Evolutionary conservation across 768 basidiomycete species (phyloP).

Genomic region (Mycena vulgaris): DNA sequence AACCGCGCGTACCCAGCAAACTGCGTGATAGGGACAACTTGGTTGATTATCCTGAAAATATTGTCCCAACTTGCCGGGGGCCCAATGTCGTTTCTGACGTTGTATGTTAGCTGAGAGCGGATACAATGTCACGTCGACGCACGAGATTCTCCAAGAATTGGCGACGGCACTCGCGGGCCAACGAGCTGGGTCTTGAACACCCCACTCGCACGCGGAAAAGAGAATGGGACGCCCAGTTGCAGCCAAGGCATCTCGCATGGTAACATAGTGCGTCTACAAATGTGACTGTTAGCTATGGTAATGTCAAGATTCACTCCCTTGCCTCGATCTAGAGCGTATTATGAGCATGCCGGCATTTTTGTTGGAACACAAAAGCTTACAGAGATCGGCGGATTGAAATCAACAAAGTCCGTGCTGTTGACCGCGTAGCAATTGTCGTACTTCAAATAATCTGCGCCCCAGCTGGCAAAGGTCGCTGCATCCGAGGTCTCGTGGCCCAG

Average conservation of each 20-base stretch:
- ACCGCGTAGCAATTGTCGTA: constrained; percentile 69
- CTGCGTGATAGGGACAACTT: constrained; percentile 64
- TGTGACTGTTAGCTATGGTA: not conserved
- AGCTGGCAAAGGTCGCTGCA: constrained; percentile 62
- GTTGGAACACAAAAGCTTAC: constrained; percentile 41
- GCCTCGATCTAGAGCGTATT: constrained; percentile 52
- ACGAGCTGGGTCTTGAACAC: constrained; percentile 67
- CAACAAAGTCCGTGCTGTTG: constrained; percentile 61
- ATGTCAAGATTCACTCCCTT: constrained; percentile 2
- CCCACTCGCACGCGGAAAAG: constrained; percentile 68
- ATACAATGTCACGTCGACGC: constrained; percentile 23
- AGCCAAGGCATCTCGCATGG: constrained; percentile 64
- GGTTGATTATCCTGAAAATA: constrained; percentile 65
- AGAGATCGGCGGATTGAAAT: constrained; percentile 60
- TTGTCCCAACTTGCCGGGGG: constrained; percentile 65
- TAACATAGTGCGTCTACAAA: constrained; percentile 56
- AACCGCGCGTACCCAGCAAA: constrained; percentile 63
- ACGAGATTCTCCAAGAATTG: constrained; percentile 69
- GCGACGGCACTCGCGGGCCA: constrained; percentile 63
- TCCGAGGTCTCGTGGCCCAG: constrained; percentile 64
- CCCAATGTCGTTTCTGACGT: constrained; percentile 61
- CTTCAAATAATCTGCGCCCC: constrained; percentile 65
- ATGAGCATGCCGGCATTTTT: not conserved
- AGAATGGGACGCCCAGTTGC: constrained; percentile 63
- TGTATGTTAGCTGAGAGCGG: not conserved